Percentiles rank a stretch among this genome's conserved stretches.
These are phyloP conservation scores for Entomortierella parvispora DNA, from an alignment of 192 early-diverging fungal genomes.

Conservation along the genomic window DNA sequence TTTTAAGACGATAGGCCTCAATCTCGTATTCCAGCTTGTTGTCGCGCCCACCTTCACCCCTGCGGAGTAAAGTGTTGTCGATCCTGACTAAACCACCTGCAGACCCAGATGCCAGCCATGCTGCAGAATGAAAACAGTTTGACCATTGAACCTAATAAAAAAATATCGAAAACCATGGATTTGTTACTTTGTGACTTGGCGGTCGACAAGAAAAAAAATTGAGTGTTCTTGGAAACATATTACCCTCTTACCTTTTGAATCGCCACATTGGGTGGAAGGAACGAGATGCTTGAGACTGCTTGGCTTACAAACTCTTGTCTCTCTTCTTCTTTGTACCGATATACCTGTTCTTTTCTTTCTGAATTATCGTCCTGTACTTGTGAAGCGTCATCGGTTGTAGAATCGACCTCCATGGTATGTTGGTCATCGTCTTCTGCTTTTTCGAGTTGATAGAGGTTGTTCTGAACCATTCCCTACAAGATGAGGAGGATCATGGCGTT, in stretches of 20 bases:
- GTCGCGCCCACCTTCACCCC: slow-evolving; percentile 5
- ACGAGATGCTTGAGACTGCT: slow-evolving; percentile 11
- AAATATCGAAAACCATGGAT: not conserved
- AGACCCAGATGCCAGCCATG: slow-evolving; percentile 47
- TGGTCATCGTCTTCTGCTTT: not conserved
- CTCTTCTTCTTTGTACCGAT: slow-evolving; percentile 12
- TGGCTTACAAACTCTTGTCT: slow-evolving; percentile 28
- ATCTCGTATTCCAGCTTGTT: slow-evolving; percentile 29
- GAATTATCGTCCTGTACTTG: too few relatives aligned
- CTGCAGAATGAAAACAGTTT: slow-evolving; percentile 27
- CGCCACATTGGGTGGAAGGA: slow-evolving; percentile 28
- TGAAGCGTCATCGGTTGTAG: not conserved
- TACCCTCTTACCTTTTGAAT: slow-evolving; percentile 29
- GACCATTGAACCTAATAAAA: slow-evolving; percentile 38
- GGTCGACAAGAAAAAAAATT: not conserved
- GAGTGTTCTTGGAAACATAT: not conserved
- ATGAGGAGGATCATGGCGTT: not conserved
- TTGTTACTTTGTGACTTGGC: too few relatives aligned
- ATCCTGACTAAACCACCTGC: slow-evolving; percentile 38
- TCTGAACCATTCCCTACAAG: slow-evolving; percentile 39
- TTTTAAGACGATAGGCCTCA: slow-evolving; percentile 26
- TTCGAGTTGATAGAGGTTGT: slow-evolving; percentile 32
- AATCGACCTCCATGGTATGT: not conserved
- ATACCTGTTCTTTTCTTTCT: too few relatives aligned
- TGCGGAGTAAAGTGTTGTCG: slow-evolving; percentile 43